phyloP scores from a whole-genome alignment of 805 yeast genomes.

The Kuraishia capsulata region DNA sequence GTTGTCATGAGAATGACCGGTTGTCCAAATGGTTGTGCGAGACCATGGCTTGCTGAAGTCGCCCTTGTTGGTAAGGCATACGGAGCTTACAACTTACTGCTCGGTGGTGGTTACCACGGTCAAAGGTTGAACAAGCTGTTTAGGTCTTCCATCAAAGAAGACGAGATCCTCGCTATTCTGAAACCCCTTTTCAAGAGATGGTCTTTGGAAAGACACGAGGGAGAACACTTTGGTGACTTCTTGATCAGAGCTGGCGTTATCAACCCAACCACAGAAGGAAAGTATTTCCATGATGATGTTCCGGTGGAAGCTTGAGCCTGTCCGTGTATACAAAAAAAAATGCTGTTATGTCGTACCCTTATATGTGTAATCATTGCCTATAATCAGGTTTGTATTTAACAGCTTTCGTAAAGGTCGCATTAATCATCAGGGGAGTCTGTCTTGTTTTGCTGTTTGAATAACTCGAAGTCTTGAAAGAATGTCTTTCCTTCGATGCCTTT shows the following conservation, averaged over 20 bases:
- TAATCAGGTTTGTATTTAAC: not conserved
- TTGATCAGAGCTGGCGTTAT: slow-evolving; percentile 81
- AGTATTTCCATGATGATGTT: slow-evolving; percentile 89
- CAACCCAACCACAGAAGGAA: slow-evolving; percentile 83
- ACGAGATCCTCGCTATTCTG: slow-evolving; percentile 68
- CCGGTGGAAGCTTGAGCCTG: slow-evolving; percentile 69
- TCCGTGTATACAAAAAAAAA: not conserved
- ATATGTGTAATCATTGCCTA: not conserved
- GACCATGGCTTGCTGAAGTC: slow-evolving; percentile 97
- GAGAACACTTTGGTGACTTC: slow-evolving; percentile 95
- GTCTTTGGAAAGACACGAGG: slow-evolving; percentile 85
- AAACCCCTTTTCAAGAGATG: slow-evolving; percentile 88
- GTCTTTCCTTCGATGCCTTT: slow-evolving; percentile 21
- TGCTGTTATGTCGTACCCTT: slow-evolving; percentile 3
- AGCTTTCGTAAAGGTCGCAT: not conserved
- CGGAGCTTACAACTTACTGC: slow-evolving; percentile 86
- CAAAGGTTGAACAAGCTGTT: slow-evolving; percentile 86
- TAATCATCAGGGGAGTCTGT: not conserved
- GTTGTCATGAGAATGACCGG: slow-evolving; percentile 98
- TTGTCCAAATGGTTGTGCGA: slow-evolving; percentile 97
- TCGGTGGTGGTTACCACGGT: slow-evolving; percentile 95
- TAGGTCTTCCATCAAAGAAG: slow-evolving; percentile 83
- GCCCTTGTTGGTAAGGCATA: slow-evolving; percentile 93
- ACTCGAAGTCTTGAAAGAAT: slow-evolving; percentile 19
- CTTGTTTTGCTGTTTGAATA: slow-evolving; percentile 1